Evolutionary conservation across 1,284 basidiomycete species (phyloP).

Genomic region (Entoloma clypeatum): DNA sequence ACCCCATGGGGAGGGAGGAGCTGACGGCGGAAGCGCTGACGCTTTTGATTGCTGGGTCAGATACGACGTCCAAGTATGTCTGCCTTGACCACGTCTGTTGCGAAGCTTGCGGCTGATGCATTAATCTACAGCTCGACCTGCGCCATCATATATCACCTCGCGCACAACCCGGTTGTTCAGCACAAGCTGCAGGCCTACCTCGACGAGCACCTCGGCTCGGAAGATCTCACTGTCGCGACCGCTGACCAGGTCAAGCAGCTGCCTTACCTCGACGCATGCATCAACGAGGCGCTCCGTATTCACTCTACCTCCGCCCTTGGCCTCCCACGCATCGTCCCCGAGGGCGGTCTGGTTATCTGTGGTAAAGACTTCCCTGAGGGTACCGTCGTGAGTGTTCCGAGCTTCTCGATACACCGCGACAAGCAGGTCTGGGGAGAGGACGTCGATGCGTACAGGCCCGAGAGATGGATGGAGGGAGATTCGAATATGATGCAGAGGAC

Average conservation of each 20-base stretch:
- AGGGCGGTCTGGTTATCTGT: slow-evolving; percentile 59
- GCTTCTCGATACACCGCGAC: slow-evolving; percentile 78
- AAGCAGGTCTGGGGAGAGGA: slow-evolving; percentile 72
- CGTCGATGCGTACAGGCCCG: slow-evolving; percentile 70
- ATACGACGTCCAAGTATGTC: slow-evolving; percentile 79
- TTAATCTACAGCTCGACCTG: slow-evolving; percentile 62
- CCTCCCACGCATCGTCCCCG: slow-evolving; percentile 73
- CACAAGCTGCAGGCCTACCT: slow-evolving; percentile 76
- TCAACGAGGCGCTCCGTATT: slow-evolving; percentile 78
- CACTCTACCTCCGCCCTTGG: slow-evolving; percentile 82
- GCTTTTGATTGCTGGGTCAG: slow-evolving; percentile 81
- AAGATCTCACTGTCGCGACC: slow-evolving; percentile 52
- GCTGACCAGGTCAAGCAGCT: slow-evolving; percentile 65
- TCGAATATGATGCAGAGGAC: slow-evolving; percentile 56
- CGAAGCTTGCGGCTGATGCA: slow-evolving; percentile 2
- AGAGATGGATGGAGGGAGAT: slow-evolving; percentile 77
- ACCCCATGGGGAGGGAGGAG: slow-evolving; percentile 75
- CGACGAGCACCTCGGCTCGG: slow-evolving; percentile 64
- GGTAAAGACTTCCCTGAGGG: slow-evolving; percentile 68
- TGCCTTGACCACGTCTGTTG: not conserved
- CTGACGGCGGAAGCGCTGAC: slow-evolving; percentile 86
- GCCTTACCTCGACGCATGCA: slow-evolving; percentile 76
- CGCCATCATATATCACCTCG: slow-evolving; percentile 82
- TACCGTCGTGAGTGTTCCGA: slow-evolving; percentile 70
- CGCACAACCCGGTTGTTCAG: slow-evolving; percentile 62